Conservation (phyloP, 352 stramenopile species). For the Globisporangium apiculatum region DNA sequence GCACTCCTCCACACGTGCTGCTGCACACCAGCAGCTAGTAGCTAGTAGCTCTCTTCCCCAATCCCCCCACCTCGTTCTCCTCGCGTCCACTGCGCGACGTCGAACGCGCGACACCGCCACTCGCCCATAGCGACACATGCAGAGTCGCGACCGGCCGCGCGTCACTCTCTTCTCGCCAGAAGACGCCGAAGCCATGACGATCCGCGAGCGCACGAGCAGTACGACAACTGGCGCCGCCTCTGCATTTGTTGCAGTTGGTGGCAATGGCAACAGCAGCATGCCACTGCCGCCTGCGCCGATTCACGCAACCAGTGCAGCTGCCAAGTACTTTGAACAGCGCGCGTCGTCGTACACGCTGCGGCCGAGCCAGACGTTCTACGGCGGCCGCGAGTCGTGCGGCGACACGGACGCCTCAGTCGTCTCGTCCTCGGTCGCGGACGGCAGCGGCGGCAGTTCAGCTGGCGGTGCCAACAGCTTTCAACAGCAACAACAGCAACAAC, state of each 20-base stretch:
- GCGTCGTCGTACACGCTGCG: slow-evolving; percentile 47
- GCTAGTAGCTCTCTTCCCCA: too few species aligned
- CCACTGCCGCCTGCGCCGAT: slow-evolving; percentile 1
- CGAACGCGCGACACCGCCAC: not conserved
- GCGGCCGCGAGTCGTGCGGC: slow-evolving; percentile 21
- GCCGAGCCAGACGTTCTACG: slow-evolving; percentile 62
- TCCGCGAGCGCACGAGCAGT: slow-evolving; percentile 49
- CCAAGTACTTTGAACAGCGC: slow-evolving; percentile 15
- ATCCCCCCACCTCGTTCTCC: not conserved
- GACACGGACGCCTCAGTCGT: slow-evolving; percentile 50
- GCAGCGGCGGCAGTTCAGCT: slow-evolving; percentile 24
- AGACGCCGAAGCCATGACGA: slow-evolving; percentile 63
- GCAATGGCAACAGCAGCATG: too few species aligned
- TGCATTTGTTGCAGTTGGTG: too few species aligned
- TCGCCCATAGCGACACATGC: slow-evolving; percentile 4
- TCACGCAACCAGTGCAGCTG: slow-evolving; percentile 7
- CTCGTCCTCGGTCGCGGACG: slow-evolving; percentile 51
- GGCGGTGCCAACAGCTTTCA: slow-evolving; percentile 11
- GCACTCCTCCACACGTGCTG: too few species aligned
- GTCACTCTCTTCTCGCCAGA: slow-evolving; percentile 67
- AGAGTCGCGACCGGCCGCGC: slow-evolving; percentile 36
- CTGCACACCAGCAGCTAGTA: too few species aligned
- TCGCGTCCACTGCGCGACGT: not conserved
- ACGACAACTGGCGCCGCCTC: slow-evolving; percentile 10
- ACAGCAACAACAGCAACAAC: slow-evolving; percentile 2